Evolutionary conservation across 352 stramenopile genomes (phyloP).

Genomic region (Globisporangium viniferum): DNA sequence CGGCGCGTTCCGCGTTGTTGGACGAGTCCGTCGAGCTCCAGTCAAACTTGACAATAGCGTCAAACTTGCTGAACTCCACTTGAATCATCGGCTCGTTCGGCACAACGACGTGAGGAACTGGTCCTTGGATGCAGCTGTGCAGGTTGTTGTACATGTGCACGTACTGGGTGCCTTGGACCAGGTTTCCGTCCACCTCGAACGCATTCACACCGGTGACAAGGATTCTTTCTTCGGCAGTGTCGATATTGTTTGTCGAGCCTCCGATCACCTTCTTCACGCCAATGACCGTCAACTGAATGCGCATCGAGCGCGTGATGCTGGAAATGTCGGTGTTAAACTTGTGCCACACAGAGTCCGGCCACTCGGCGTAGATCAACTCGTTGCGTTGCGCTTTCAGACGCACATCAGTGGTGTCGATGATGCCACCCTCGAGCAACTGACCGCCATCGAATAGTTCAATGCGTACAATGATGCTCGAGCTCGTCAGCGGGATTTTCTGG

Average conservation of each 20-base stretch:
- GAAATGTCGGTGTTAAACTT: slow-evolving; percentile 75
- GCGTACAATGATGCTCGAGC: slow-evolving; percentile 66
- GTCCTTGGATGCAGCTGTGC: slow-evolving; percentile 60
- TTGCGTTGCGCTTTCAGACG: slow-evolving; percentile 69
- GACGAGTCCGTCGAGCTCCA: slow-evolving; percentile 37
- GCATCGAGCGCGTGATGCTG: slow-evolving; percentile 70
- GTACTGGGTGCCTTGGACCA: slow-evolving; percentile 68
- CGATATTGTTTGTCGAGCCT: slow-evolving; percentile 33
- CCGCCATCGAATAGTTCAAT: slow-evolving; percentile 79
- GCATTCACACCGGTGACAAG: slow-evolving; percentile 79
- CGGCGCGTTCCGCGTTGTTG: slow-evolving; percentile 28
- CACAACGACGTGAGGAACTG: slow-evolving; percentile 69
- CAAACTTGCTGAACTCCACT: slow-evolving; percentile 62
- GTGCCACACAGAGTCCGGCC: slow-evolving; percentile 72
- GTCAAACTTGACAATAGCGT: slow-evolving; percentile 69
- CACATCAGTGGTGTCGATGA: slow-evolving; percentile 70
- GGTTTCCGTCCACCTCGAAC: slow-evolving; percentile 72
- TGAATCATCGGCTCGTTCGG: slow-evolving; percentile 73
- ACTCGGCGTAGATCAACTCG: slow-evolving; percentile 70
- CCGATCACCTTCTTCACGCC: slow-evolving; percentile 70
- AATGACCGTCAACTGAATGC: slow-evolving; percentile 68
- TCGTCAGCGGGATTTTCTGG: slow-evolving; percentile 43
- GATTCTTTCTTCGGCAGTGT: slow-evolving; percentile 59
- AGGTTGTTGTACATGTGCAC: slow-evolving; percentile 83
- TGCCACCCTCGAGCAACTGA: slow-evolving; percentile 60